These are phyloP conservation scores for Cryoendolithus antarcticus DNA, from an alignment of 2,329 filamentous ascomycete species.

Conservation along the genomic window DNA sequence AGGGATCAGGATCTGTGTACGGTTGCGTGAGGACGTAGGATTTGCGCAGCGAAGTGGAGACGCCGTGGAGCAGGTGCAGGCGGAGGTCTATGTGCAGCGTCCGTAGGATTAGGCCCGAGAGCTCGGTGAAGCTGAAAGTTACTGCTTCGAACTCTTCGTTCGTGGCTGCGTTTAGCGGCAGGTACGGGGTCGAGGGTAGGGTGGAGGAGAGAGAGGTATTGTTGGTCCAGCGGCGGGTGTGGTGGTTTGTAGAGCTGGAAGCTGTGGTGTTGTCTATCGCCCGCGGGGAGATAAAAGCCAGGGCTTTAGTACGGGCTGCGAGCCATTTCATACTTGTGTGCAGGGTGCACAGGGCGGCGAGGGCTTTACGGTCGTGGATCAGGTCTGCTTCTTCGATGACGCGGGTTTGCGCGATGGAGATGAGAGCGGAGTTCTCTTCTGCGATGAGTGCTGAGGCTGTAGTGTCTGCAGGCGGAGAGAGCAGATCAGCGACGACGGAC, in stretches of 20 bases:
- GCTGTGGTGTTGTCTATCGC: slow-evolving; percentile 51
- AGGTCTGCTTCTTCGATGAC: slow-evolving; percentile 67
- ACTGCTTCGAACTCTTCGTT: slow-evolving; percentile 86
- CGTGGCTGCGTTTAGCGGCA: slow-evolving; percentile 79
- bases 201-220: slow-evolving; percentile 42
- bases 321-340: slow-evolving; percentile 99
- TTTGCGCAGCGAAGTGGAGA: slow-evolving; percentile 42
- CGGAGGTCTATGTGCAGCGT: slow-evolving; percentile 84
- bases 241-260: slow-evolving; percentile 23
- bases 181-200: slow-evolving; percentile 52
- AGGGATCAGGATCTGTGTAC: slow-evolving; percentile 64
- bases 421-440: slow-evolving; percentile 43
- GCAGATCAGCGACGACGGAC: slow-evolving; percentile 56
- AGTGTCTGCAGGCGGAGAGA: slow-evolving; percentile 42
- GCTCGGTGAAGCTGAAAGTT: slow-evolving; percentile 66
- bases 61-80: slow-evolving; percentile 70
- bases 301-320: slow-evolving; percentile 63
- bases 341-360: slow-evolving; percentile 72
- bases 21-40: slow-evolving; percentile 51
- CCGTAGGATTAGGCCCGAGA: slow-evolving; percentile 66
- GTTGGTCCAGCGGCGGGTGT: slow-evolving; percentile 72
- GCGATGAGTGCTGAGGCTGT: slow-evolving; percentile 41
- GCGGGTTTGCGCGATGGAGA: slow-evolving; percentile 42
- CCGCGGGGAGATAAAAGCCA: slow-evolving; percentile 70
- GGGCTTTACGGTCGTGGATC: slow-evolving; percentile 76